Base-by-base conservation (phyloP, 202 grass and related monocot species). In the Musa balbisiana region DNA sequence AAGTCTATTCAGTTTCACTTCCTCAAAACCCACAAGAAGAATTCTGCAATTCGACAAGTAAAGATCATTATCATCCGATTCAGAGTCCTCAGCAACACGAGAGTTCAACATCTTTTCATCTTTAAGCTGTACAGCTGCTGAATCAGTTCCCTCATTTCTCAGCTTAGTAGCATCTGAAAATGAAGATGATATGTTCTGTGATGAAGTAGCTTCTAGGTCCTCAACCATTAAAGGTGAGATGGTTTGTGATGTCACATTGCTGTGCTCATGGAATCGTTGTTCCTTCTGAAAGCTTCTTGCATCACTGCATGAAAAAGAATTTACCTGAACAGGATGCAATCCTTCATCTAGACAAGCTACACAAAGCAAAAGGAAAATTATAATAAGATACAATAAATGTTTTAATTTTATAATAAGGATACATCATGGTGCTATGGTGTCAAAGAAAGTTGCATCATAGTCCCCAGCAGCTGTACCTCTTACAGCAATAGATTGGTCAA, bases 21-120 rank as follows among this genome's bases (percentile, higher is more conserved):
- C 90, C 67, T 85, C 82, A 86, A 97, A 97, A 73, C 94, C 94
- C 66, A 97, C 90, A 71, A 97, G 67, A 86, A 88, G 89, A 86
- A 97, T 91, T 87, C 84, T 89, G 74, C 88, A 93, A 79, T 89
- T 80, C 76, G 88, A 97, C 79, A 97, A 82, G 84, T 97, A 97
- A 55, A 89, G 81, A 72, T 97, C 84, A 69, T 97, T 81, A 71
- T 96, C 87, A 81, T 87, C 90, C 0, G 74, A 79, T 60, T 97
- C 90, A 3, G 90, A 88, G 74, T 91, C 88, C 76, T 87, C 90
- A 86, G 88, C 87, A 73, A 93, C 77, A 78, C 58, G 81, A 78
- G 76, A 78, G 79, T 89, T 79, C 22, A 82, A 76, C 50, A 83
- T 85, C 83, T 81, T 69, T 77, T 80, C 81, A 52, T 86, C 73